phyloP scores from a whole-genome alignment of 1,284 basidiomycete genomes.

The Naganishia cerealis region DNA sequence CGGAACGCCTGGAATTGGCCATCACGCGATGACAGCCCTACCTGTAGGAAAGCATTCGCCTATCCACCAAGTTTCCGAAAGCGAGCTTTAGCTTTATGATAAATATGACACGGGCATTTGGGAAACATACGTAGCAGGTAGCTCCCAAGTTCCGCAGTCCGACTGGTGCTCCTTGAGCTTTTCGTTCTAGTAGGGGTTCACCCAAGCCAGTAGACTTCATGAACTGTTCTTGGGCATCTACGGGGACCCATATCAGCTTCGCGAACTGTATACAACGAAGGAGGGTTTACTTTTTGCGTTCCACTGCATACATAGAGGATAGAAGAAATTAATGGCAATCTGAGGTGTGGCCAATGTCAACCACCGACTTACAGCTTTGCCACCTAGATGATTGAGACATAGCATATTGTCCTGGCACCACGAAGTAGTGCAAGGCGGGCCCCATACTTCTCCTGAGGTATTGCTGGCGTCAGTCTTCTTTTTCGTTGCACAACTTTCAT shows the following conservation, averaged over 20 bases:
- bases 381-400: constrained; percentile 81
- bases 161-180: constrained; percentile 65
- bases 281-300: constrained; percentile 1
- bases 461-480: constrained; percentile 1
- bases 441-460: constrained; percentile 13
- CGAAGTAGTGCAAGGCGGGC: constrained; percentile 61
- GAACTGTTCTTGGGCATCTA: constrained; percentile 62
- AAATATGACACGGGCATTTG: neutral
- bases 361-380: constrained; percentile 57
- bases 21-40: constrained; percentile 43
- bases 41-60: constrained; percentile 84
- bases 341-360: neutral
- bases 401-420: constrained; percentile 71
- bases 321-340: neutral
- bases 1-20: neutral
- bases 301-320: constrained; percentile 1
- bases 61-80: constrained; percentile 34
- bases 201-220: constrained; percentile 61
- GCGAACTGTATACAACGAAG: neutral
- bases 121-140: constrained; percentile 69
- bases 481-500: neutral
- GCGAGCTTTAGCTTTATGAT: neutral
- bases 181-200: constrained; percentile 58
- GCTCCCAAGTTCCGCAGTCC: constrained; percentile 84
- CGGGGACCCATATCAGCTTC: neutral